Evolutionary conservation across 768 basidiomycete genomes (phyloP).

Genomic region (Austroboletus festivus): DNA sequence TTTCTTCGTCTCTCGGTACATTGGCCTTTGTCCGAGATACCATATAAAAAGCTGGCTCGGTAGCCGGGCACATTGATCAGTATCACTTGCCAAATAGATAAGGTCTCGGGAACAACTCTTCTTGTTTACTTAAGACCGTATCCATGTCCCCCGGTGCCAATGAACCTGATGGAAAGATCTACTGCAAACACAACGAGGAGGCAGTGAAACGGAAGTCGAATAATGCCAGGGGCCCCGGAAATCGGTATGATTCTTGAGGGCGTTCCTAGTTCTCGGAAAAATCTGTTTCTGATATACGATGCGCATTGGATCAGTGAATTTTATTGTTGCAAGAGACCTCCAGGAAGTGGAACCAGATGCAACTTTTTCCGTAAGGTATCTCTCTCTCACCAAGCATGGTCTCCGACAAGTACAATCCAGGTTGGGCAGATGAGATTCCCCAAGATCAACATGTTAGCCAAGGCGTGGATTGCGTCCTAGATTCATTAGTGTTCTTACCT

Average conservation of each 20-base stretch:
- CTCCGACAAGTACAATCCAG: constrained; percentile 14
- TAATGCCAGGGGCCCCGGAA: constrained; percentile 31
- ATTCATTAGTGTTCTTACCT: not conserved
- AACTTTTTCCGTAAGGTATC: constrained; percentile 39
- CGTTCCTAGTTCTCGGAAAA: too few species aligned
- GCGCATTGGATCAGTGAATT: constrained; percentile 29
- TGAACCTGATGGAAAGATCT: constrained; percentile 33
- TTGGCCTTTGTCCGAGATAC: constrained; percentile 73
- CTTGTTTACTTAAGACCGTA: too few species aligned
- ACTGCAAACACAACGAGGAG: constrained; percentile 37
- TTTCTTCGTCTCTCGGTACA: constrained; percentile 71
- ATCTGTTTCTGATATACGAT: constrained; percentile 9
- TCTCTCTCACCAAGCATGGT: not conserved
- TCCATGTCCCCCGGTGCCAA: constrained; percentile 19
- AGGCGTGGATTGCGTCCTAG: not conserved
- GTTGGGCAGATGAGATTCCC: constrained; percentile 33
- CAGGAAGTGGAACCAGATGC: constrained; percentile 14
- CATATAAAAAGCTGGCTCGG: constrained; percentile 32
- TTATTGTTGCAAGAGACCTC: constrained; percentile 36
- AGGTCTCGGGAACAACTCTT: constrained; percentile 1
- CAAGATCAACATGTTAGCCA: not conserved
- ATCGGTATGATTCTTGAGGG: constrained; percentile 40
- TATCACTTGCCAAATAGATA: constrained; percentile 19
- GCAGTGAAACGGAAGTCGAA: constrained; percentile 34
- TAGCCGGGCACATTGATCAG: not conserved